Evolutionary conservation across 164 flowering plant genomes (phyloP).

Genomic region (Houttuynia cordata): DNA sequence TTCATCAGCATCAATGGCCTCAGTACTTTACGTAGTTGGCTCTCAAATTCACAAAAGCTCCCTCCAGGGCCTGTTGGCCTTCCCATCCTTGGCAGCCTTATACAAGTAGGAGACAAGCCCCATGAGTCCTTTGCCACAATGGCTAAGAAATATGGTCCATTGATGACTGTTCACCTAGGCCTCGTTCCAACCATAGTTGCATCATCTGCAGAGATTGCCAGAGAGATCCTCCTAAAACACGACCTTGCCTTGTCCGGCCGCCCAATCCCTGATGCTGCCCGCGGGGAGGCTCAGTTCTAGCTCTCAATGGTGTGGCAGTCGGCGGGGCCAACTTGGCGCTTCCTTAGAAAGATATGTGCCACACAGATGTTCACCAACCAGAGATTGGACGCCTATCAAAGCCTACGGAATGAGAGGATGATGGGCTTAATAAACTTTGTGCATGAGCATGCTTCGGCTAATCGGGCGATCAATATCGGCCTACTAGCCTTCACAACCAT

Average conservation of each 20-base stretch:
- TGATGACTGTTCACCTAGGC: constrained; percentile 20
- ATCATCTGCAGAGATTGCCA: constrained; percentile 14
- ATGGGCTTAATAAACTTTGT: constrained; percentile 12
- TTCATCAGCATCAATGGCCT: too few species aligned
- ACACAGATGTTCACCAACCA: too few species aligned
- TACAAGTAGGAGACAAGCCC: constrained; percentile 11
- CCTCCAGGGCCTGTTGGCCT: constrained; percentile 27
- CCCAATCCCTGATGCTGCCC: constrained; percentile 12
- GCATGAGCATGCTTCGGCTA: background rate
- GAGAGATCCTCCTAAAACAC: constrained; percentile 16
- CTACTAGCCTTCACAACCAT: constrained; percentile 4
- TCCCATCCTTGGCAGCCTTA: too few species aligned
- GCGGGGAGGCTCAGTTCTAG: constrained; percentile 3
- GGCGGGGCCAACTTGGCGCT: constrained; percentile 6
- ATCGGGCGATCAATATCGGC: constrained; percentile 12
- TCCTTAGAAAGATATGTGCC: too few species aligned
- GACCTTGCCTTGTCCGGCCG: constrained; percentile 19
- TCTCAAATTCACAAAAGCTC: constrained; percentile 2
- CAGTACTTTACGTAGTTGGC: too few species aligned
- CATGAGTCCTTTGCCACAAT: constrained; percentile 14
- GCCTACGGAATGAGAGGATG: too few species aligned
- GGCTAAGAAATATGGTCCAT: constrained; percentile 15
- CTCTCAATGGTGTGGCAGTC: constrained; percentile 15
- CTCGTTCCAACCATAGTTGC: constrained; percentile 7
- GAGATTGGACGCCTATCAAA: too few species aligned